A percentile compares a stretch with the other conserved stretches of the same genome.
Conservation (phyloP, 2,329 filamentous ascomycete species). For the Nemania sp. region DNA sequence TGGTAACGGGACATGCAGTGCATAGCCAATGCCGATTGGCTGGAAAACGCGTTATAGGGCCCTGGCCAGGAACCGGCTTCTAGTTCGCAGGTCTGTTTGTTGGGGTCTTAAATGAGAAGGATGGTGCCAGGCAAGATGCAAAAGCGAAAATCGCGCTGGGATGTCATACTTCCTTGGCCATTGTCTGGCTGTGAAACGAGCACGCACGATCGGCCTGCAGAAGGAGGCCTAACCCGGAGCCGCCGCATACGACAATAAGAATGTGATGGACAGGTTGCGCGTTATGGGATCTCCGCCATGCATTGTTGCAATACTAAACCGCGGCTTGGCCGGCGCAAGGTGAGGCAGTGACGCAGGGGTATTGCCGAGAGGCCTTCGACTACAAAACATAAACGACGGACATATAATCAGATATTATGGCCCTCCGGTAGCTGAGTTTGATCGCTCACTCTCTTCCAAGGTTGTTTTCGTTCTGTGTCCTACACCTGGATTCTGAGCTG, state of each 20-base stretch:
- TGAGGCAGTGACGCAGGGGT: background rate
- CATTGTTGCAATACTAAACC: background rate
- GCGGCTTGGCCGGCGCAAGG: background rate
- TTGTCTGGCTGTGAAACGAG: background rate
- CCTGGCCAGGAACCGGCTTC: background rate
- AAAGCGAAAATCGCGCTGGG: background rate
- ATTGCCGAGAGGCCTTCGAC: background rate
- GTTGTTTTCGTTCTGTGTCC: background rate
- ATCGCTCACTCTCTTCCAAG: too few relatives aligned
- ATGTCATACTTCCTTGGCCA: background rate
- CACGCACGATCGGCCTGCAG: too few relatives aligned
- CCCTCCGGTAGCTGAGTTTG: too few relatives aligned
- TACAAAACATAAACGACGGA: background rate
- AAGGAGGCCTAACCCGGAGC: too few relatives aligned
- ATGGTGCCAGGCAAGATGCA: too few relatives aligned
- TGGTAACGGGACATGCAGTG: background rate
- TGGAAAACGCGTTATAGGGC: slow-evolving; percentile 16
- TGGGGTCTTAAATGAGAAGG: too few relatives aligned
- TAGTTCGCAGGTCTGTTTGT: background rate
- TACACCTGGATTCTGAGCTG: background rate
- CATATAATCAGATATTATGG: slow-evolving; percentile 1
- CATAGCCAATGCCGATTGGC: slow-evolving; percentile 15
- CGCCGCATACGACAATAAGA: too few relatives aligned
- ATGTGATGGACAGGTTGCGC: too few relatives aligned
- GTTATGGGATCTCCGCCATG: background rate